These are phyloP conservation scores for Phytophthora sojae DNA, from an alignment of 352 stramenopile genomes.

Conservation along the genomic window DNA sequence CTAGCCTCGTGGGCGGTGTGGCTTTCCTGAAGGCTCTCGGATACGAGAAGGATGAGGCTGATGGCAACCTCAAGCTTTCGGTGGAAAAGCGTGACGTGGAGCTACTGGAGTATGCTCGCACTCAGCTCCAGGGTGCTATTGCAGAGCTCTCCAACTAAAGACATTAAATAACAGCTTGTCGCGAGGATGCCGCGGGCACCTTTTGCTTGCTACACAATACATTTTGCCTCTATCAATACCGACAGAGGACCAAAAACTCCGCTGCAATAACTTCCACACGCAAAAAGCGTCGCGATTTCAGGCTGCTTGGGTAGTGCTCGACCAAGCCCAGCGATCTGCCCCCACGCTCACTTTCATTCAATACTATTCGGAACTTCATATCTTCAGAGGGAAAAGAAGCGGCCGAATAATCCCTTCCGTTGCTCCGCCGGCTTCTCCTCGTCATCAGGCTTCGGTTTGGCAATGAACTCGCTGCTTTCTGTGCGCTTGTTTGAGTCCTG, in stretches of 20 bases:
- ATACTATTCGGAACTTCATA: constrained; percentile 22
- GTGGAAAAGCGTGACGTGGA: constrained; percentile 66
- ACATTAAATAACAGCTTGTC: constrained; percentile 8
- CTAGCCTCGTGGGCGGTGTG: constrained; percentile 82
- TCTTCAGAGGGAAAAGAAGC: constrained; percentile 76
- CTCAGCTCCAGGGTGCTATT: constrained; percentile 65
- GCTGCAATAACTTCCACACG: constrained; percentile 9
- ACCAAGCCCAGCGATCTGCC: not conserved
- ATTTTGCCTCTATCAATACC: not conserved
- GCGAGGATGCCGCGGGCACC: not conserved
- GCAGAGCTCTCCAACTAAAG: constrained; percentile 64
- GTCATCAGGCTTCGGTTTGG: constrained; percentile 20
- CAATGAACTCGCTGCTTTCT: constrained; percentile 26
- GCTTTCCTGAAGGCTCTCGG: constrained; percentile 87
- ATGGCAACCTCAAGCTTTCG: constrained; percentile 71
- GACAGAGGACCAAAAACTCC: not conserved
- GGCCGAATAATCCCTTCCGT: constrained; percentile 67
- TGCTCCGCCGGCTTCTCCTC: constrained; percentile 34
- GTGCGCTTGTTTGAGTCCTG: constrained; percentile 41
- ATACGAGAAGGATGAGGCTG: constrained; percentile 88
- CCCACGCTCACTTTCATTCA: constrained; percentile 21
- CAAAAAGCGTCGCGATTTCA: constrained; percentile 9
- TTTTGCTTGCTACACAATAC: constrained; percentile 1
- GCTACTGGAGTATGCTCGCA: constrained; percentile 69
- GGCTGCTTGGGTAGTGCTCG: not conserved